Evolutionary conservation across 179 eudicot species (phyloP), one percentile per base, ranked within the genome.

Genomic region (Pouteria campechiana): DNA sequence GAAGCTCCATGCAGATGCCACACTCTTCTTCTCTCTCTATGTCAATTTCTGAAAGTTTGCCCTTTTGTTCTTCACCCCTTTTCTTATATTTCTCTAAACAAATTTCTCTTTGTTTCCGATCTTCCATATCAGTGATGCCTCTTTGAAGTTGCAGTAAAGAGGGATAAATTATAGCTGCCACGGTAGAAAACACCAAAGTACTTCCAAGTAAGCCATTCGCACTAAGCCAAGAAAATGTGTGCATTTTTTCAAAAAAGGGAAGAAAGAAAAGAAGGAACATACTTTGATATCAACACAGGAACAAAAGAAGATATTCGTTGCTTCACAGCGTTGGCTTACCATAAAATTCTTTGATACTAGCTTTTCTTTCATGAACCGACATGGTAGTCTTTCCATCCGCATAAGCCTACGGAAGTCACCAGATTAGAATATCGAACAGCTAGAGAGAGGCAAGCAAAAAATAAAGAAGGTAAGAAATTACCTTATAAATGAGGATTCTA

Each of bases 1-100:
- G 46, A 55, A 65, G 41, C 58, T 78, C 86, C 75, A 75, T 52
- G 60, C 86, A 78, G 41, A 77, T 74, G 11, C 73, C 77, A 58
- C 81, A 74, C 58, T 78, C 85, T 58, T 78, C 85, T 34, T 78
- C 82, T 41, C 76, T 65, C 46, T 78, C 87, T 9, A 68, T 65
- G 31, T 78, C 87, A 6, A 63, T 60, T 50, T 78, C 87, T 8
- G 69, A 52, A 23, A 68, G 41, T 63, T 78, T 74, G 12, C 76
- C 87, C 27, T 78, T 68, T 42, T 54, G 20, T 56, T 16, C 41
- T 42, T 54, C 66, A 17, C 71, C 81, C 44, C 48, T 45, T 54
- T 55, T 65, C 15, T 14, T 49, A 53, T 71, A 78, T 32, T 65
- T 78, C 15, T 58, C 35, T 7, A 52, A 64, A 46, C 76, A 75